These are phyloP conservation scores for Hyaloperonospora arabidopsidis DNA, from an alignment of 352 stramenopile species.

Conservation along the genomic window DNA sequence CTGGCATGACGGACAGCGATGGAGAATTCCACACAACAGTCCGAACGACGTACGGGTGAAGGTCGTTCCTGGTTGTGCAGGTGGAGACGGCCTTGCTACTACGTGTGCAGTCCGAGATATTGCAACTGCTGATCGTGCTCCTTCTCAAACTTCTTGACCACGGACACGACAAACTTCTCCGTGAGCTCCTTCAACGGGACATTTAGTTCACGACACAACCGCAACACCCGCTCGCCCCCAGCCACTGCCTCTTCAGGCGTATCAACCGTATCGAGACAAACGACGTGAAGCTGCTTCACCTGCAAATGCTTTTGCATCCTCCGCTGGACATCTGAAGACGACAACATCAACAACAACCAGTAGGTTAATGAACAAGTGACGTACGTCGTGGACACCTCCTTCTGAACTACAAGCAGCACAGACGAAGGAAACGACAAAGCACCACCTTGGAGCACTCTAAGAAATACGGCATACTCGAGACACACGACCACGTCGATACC, in stretches of 20 bases:
- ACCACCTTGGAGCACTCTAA: conserved; percentile 58
- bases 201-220: conserved; percentile 46
- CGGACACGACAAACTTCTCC: conserved; percentile 34
- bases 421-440: neutral
- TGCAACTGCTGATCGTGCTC: conserved; percentile 31
- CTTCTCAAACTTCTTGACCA: conserved; percentile 43
- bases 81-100: neutral
- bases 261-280: conserved; percentile 76
- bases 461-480: conserved; percentile 76
- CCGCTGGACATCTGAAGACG: conserved; percentile 39
- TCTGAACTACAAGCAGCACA: neutral
- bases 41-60: too few relatives aligned
- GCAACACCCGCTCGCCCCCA: conserved; percentile 41
- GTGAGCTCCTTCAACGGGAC: conserved; percentile 26
- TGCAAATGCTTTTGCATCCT: conserved; percentile 41
- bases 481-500: conserved; percentile 71
- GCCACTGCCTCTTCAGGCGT: conserved; percentile 52
- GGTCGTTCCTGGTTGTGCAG: neutral
- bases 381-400: too few relatives aligned
- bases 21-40: too few relatives aligned
- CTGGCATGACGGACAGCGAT: too few relatives aligned
- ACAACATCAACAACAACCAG: neutral
- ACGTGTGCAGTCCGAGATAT: conserved; percentile 49
- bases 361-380: too few relatives aligned
- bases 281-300: conserved; percentile 54